Conservation (phyloP, 2,329 filamentous ascomycete genomes). For the Fusarium equiseti region DNA sequence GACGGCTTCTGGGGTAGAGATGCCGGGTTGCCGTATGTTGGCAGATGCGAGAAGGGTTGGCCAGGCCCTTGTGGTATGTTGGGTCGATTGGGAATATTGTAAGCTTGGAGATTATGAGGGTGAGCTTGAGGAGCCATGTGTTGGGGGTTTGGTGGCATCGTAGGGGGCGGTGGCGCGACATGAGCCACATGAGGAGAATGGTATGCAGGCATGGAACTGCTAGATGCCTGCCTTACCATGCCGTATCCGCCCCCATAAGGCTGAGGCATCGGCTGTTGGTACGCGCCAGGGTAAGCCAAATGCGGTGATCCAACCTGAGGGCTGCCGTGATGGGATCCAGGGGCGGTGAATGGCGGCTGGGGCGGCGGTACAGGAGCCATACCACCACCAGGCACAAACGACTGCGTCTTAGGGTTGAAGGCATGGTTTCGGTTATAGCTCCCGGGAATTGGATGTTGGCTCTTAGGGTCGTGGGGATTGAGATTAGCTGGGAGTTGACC, state of each 20-base stretch:
- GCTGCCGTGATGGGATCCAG: slow-evolving; percentile 64
- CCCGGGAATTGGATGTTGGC: slow-evolving; percentile 85
- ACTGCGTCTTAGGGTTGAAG: slow-evolving; percentile 95
- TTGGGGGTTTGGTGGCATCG: slow-evolving; percentile 53
- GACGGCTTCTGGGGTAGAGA: slow-evolving; percentile 70
- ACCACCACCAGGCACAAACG: slow-evolving; percentile 79
- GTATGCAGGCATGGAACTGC: slow-evolving; percentile 65
- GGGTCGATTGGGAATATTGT: slow-evolving; percentile 62
- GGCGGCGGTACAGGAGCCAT: slow-evolving; percentile 63
- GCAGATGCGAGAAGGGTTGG: slow-evolving; percentile 66
- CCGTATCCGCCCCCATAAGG: slow-evolving; percentile 63
- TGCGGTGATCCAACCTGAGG: slow-evolving; percentile 66
- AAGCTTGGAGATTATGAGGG: slow-evolving; percentile 56
- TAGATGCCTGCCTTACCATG: slow-evolving; percentile 69
- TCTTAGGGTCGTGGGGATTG: slow-evolving; percentile 77
- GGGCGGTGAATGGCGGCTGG: slow-evolving; percentile 61
- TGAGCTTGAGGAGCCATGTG: slow-evolving; percentile 58
- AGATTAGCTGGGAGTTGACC: slow-evolving; percentile 80
- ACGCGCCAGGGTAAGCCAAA: slow-evolving; percentile 61
- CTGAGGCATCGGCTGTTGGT: slow-evolving; percentile 60
- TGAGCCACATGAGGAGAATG: slow-evolving; percentile 55
- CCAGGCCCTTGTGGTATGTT: slow-evolving; percentile 57
- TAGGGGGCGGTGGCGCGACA: slow-evolving; percentile 56
- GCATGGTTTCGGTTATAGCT: slow-evolving; percentile 82
- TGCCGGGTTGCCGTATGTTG: slow-evolving; percentile 69